Conservation (phyloP, 495 filamentous ascomycete species). For the Aspergillus kassunensis region DNA sequence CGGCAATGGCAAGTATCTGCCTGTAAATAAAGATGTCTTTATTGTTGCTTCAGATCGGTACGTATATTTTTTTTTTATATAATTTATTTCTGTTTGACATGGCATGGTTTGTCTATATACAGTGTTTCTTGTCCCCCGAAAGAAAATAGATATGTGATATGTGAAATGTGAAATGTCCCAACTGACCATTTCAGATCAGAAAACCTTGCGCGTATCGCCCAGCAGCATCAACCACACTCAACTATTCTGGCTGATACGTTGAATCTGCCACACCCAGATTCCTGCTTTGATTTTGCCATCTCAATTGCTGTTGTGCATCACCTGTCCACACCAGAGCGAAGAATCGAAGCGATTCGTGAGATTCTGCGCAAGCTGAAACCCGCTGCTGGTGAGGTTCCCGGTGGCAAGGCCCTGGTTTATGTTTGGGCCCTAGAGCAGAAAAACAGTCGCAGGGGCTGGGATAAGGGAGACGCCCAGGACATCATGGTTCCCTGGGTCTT, state of each 20-base stretch:
- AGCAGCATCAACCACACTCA: conserved; percentile 56
- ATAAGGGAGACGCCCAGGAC: conserved; percentile 81
- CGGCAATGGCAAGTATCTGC: conserved; percentile 94
- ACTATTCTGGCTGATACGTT: conserved; percentile 70
- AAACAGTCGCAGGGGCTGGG: conserved; percentile 85
- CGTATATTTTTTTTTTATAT: conserved; percentile 14
- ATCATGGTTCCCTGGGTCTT: conserved; percentile 96
- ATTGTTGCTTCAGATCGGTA: conserved; percentile 87
- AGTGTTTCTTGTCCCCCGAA: not conserved
- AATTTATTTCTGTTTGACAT: not conserved
- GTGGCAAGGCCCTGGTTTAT: conserved; percentile 74
- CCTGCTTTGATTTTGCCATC: conserved; percentile 84
- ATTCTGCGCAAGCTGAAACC: conserved; percentile 65
- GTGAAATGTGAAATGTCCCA: not conserved
- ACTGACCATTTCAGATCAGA: conserved; percentile 50
- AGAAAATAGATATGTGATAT: not conserved
- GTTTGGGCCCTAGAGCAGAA: conserved; percentile 98
- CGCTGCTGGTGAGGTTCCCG: conserved; percentile 24
- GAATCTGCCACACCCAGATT: conserved; percentile 62
- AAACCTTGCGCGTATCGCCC: conserved; percentile 72
- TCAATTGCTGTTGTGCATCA: conserved; percentile 95
- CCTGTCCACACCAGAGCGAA: conserved; percentile 74
- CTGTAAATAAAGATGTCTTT: conserved; percentile 72
- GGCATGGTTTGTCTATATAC: conserved; percentile 6
- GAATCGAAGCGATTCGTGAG: conserved; percentile 66